Evolutionary conservation across 1,284 basidiomycete genomes (phyloP).

Genomic region (Cutaneotrichosporon sp.): DNA sequence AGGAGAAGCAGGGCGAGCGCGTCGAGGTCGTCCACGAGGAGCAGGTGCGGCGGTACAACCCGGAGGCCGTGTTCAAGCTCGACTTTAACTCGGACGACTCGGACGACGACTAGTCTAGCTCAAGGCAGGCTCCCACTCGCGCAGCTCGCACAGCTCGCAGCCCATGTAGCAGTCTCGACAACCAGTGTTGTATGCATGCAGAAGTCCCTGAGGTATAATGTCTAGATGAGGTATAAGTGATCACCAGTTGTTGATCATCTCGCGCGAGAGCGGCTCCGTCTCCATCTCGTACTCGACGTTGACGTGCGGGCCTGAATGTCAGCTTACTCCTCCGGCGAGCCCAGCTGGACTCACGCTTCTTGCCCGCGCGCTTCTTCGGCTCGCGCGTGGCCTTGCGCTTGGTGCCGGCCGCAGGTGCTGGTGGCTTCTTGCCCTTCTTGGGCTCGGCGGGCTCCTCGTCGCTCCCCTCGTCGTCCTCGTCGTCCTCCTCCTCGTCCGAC

Average conservation of each 20-base stretch:
- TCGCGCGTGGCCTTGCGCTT: conserved; percentile 58
- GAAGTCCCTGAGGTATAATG: conserved; percentile 7
- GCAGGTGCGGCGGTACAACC: conserved; percentile 37
- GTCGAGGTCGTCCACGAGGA: conserved; percentile 36
- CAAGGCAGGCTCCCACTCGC: background rate
- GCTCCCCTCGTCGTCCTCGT: conserved; percentile 49
- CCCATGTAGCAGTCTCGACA: conserved; percentile 11
- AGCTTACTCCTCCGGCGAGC: background rate
- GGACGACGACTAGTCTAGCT: conserved; percentile 27
- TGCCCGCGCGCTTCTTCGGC: conserved; percentile 61
- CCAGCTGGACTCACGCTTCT: conserved; percentile 34
- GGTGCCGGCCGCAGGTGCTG: conserved; percentile 33
- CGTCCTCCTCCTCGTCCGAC: conserved; percentile 45
- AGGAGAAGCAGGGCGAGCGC: conserved; percentile 15
- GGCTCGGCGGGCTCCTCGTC: conserved; percentile 34
- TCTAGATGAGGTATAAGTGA: conserved; percentile 9
- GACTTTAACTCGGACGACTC: conserved; percentile 46
- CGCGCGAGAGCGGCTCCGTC: conserved; percentile 65
- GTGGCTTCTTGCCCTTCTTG: conserved; percentile 20
- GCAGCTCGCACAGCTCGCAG: background rate
- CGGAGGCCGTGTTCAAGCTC: conserved; percentile 42
- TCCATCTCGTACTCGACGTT: conserved; percentile 96
- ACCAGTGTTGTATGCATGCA: conserved; percentile 32
- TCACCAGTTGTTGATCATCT: conserved; percentile 57
- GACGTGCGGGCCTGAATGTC: conserved; percentile 62